Evolutionary conservation across 73 alveolate species (phyloP).

Genomic region (Uronychia setigera): DNA sequence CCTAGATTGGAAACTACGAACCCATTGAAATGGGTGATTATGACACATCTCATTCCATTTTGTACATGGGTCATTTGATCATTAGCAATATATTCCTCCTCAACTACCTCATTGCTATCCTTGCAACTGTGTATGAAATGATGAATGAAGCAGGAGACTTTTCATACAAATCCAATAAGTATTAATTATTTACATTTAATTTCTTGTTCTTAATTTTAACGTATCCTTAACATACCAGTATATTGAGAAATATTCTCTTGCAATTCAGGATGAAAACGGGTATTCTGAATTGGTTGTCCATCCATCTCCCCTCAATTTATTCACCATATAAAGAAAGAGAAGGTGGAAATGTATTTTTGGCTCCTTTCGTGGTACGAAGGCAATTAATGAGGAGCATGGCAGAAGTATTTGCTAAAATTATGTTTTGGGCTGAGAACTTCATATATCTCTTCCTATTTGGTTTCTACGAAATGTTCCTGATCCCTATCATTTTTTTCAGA

Average conservation of each 20-base stretch:
- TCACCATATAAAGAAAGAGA: conserved; percentile 10
- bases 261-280: conserved; percentile 49
- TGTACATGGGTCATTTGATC: conserved; percentile 43
- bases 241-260: conserved; percentile 48
- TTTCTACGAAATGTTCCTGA: conserved; percentile 7
- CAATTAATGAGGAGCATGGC: conserved; percentile 35
- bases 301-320: conserved; percentile 51
- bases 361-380: conserved; percentile 29
- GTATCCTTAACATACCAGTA: too few relatives aligned
- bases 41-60: conserved; percentile 22
- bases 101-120: conserved; percentile 57
- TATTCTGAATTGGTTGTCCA: conserved; percentile 55
- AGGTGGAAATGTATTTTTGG: too few relatives aligned
- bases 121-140: conserved; percentile 46
- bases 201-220: too few relatives aligned
- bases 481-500: conserved; percentile 36
- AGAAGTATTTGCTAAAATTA: conserved; percentile 34
- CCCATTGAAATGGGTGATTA: conserved; percentile 24
- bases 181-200: too few relatives aligned
- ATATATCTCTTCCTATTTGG: conserved; percentile 13
- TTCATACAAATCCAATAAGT: conserved; percentile 26
- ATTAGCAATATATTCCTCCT: conserved; percentile 41
- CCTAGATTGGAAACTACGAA: conserved; percentile 38
- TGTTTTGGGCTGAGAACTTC: conserved; percentile 47
- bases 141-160: conserved; percentile 54